Conservation (phyloP, 768 basidiomycete species). For the Pleurotus pulmonarius region DNA sequence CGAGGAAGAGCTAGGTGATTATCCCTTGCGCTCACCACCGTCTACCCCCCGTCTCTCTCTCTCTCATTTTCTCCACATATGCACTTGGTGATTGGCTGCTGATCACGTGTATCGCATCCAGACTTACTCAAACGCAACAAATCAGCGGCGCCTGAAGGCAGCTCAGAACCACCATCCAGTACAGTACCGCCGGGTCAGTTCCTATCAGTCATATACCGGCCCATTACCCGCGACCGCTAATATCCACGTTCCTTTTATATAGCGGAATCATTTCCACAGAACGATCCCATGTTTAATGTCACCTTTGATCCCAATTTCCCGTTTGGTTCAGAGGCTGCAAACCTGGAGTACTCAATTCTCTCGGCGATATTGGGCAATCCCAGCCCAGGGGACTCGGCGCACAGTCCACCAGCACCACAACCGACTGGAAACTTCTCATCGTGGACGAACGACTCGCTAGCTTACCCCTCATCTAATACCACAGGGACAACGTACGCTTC, state of each 20-base stretch:
- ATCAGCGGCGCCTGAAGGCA: constrained; percentile 36
- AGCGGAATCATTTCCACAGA: constrained; percentile 51
- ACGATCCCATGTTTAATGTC: constrained; percentile 58
- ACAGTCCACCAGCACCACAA: constrained; percentile 38
- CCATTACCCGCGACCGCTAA: constrained; percentile 14
- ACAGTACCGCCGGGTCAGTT: constrained; percentile 32
- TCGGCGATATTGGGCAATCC: constrained; percentile 85
- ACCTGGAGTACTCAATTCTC: constrained; percentile 92
- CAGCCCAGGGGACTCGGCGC: constrained; percentile 46
- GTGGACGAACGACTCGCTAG: constrained; percentile 31
- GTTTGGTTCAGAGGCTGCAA: constrained; percentile 88
- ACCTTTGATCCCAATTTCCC: constrained; percentile 59
- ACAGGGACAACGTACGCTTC: constrained; percentile 28
- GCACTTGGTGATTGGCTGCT: constrained; percentile 18
- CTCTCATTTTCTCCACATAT: constrained; percentile 16
- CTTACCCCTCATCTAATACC: constrained; percentile 30
- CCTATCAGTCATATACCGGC: not conserved
- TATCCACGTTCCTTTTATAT: constrained; percentile 13
- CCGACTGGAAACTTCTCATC: constrained; percentile 30
- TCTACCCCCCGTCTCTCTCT: constrained; percentile 2
- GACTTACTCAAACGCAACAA: constrained; percentile 49
- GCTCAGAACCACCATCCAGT: constrained; percentile 25
- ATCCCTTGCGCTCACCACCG: constrained; percentile 13
- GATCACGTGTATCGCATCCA: constrained; percentile 34
- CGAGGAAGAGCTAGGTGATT: constrained; percentile 85